A percentile compares a stretch with the other conserved stretches of the same genome.
These are phyloP conservation scores for Platismatia glauca DNA, from an alignment of 495 filamentous ascomycete genomes.

Conservation along the genomic window DNA sequence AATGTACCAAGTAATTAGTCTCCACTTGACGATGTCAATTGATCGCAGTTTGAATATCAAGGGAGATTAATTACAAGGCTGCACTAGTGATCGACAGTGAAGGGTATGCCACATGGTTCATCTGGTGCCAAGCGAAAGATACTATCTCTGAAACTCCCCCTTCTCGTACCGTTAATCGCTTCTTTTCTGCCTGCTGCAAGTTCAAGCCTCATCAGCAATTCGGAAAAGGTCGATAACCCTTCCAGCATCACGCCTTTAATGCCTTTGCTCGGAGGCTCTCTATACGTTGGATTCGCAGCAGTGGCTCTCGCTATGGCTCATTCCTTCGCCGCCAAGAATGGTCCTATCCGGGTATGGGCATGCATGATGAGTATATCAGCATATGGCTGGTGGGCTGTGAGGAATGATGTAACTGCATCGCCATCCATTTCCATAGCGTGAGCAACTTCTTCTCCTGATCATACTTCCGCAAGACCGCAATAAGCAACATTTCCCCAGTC, in stretches of 20 bases:
- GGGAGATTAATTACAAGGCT: too few relatives aligned
- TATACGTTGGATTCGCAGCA: slow-evolving; percentile 1
- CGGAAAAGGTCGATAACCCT: neutral
- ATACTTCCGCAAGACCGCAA: too few relatives aligned
- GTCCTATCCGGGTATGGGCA: slow-evolving; percentile 4
- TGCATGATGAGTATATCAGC: slow-evolving; percentile 8
- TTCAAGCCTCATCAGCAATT: neutral
- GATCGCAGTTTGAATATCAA: too few relatives aligned
- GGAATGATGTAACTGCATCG: neutral
- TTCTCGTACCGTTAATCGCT: neutral
- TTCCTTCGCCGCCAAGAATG: neutral
- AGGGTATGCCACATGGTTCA: too few relatives aligned
- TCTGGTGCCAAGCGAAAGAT: neutral
- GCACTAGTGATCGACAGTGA: too few relatives aligned
- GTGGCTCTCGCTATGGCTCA: neutral
- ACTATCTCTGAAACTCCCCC: neutral
- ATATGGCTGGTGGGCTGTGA: slow-evolving; percentile 8
- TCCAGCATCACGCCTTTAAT: neutral
- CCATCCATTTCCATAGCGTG: neutral
- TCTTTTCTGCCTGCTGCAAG: neutral
- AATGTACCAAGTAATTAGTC: too few relatives aligned
- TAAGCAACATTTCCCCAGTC: too few relatives aligned
- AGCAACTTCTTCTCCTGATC: too few relatives aligned
- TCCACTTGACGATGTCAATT: too few relatives aligned
- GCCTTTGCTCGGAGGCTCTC: neutral